These are phyloP conservation scores for Neurospora intermedia DNA, from an alignment of 495 filamentous ascomycete genomes.

Conservation along the genomic window DNA sequence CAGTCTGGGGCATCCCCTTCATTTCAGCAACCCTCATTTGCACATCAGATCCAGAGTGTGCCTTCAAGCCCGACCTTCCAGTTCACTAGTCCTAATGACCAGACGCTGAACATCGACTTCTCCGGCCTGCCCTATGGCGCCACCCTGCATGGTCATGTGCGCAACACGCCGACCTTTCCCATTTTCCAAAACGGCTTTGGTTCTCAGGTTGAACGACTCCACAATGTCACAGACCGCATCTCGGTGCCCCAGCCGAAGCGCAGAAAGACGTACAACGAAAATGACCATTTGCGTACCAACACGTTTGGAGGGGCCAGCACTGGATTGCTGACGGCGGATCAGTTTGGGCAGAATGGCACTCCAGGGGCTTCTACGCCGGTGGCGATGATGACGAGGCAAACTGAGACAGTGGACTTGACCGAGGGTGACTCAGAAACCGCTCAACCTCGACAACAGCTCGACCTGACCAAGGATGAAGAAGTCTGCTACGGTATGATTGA, in stretches of 20 bases:
- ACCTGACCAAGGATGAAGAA: slow-evolving; percentile 38
- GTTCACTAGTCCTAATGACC: slow-evolving; percentile 28
- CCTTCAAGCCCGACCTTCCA: slow-evolving; percentile 23
- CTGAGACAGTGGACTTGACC: slow-evolving; percentile 56
- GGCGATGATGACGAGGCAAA: neutral
- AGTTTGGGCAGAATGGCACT: slow-evolving; percentile 45
- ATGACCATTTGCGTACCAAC: slow-evolving; percentile 28
- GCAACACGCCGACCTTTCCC: slow-evolving; percentile 7
- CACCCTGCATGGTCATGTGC: neutral
- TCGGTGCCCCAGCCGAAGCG: slow-evolving; percentile 51
- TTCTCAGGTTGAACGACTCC: slow-evolving; percentile 53
- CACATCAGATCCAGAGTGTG: neutral
- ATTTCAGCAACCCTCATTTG: slow-evolving; percentile 1
- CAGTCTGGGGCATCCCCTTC: slow-evolving; percentile 7
- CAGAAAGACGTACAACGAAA: slow-evolving; percentile 44
- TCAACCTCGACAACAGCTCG: slow-evolving; percentile 40
- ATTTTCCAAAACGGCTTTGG: slow-evolving; percentile 28
- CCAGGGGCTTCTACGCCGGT: slow-evolving; percentile 26
- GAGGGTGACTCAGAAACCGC: slow-evolving; percentile 45
- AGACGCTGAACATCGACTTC: slow-evolving; percentile 9
- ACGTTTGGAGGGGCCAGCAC: slow-evolving; percentile 35
- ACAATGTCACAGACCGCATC: slow-evolving; percentile 57
- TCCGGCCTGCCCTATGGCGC: slow-evolving; percentile 5
- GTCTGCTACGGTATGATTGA: slow-evolving; percentile 82
- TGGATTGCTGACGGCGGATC: slow-evolving; percentile 51